Evolutionary conservation across 441 rosid species (phyloP).

Genomic region (Aquilaria agallochum): DNA sequence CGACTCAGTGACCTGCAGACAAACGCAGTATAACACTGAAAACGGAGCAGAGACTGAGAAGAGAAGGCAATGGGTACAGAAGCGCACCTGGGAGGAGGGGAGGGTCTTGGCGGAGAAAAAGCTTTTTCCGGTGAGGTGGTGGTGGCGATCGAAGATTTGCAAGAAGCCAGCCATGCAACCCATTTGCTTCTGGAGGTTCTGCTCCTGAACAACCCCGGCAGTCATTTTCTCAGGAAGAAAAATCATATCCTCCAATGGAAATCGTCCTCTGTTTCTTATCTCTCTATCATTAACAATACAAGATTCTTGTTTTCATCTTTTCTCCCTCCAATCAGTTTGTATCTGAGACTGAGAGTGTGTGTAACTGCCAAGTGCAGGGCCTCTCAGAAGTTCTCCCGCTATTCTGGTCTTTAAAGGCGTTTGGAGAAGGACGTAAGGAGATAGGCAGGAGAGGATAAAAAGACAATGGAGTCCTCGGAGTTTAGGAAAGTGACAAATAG

Average conservation of each 20-base stretch:
- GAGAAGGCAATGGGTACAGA: not conserved
- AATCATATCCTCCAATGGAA: slow-evolving; percentile 9
- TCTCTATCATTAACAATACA: no score
- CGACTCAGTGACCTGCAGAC: no score
- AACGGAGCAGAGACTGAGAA: not conserved
- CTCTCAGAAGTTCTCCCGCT: slow-evolving; percentile 45
- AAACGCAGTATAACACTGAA: no score
- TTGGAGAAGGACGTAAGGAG: no score
- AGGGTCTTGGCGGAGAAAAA: slow-evolving; percentile 56
- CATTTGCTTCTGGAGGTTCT: slow-evolving; percentile 52
- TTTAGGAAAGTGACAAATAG: no score
- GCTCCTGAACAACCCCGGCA: slow-evolving; percentile 44
- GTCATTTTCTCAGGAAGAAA: slow-evolving; percentile 19
- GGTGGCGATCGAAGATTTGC: slow-evolving; percentile 90
- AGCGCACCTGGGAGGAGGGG: slow-evolving; percentile 39
- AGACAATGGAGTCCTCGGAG: no score
- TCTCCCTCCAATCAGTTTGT: no score
- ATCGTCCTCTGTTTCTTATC: no score
- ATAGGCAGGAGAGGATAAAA: no score
- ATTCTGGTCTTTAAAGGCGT: slow-evolving; percentile 47
- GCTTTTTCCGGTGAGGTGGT: slow-evolving; percentile 60
- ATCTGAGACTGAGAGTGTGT: no score
- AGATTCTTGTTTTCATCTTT: no score
- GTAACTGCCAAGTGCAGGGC: no score
- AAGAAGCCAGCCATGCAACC: slow-evolving; percentile 98